Evolutionary conservation across 805 yeast species (phyloP).

Genomic region (Saccharomycopsis guyanensis): DNA sequence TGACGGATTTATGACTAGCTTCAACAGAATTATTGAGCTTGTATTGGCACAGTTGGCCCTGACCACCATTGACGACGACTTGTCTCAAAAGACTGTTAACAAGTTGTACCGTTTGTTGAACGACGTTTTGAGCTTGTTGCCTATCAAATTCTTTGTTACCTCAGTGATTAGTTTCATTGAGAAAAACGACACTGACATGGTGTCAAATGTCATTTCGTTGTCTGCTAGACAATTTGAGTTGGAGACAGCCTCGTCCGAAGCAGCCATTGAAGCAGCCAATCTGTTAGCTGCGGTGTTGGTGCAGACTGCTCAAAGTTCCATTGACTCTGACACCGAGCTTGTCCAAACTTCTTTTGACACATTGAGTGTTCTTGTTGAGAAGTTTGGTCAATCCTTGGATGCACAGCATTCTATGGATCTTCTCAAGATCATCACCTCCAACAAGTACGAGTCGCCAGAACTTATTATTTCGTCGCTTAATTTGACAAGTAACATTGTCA

Average conservation of each 20-base stretch:
- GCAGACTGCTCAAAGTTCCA: conserved; percentile 30
- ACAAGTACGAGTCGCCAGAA: conserved; percentile 39
- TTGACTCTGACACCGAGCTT: too few relatives aligned
- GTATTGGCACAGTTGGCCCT: conserved; percentile 21
- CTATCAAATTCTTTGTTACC: conserved; percentile 62
- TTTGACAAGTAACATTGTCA: conserved; percentile 61
- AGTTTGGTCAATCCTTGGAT: conserved; percentile 49
- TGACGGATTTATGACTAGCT: conserved; percentile 23
- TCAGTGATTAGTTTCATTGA: conserved; percentile 43
- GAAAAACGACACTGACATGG: conserved; percentile 29
- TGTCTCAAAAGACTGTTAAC: conserved; percentile 27
- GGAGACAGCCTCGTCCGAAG: conserved; percentile 48
- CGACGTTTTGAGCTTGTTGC: conserved; percentile 60
- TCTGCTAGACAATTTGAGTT: conserved; percentile 61
- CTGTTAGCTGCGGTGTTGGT: conserved; percentile 46
- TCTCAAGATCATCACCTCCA: conserved; percentile 39
- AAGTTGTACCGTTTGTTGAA: conserved; percentile 51
- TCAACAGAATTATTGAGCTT: conserved; percentile 24
- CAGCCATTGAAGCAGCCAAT: conserved; percentile 31
- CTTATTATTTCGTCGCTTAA: conserved; percentile 66
- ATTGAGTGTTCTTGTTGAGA: conserved; percentile 51
- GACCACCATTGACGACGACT: not conserved
- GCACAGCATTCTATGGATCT: conserved; percentile 40
- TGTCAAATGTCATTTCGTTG: conserved; percentile 54
- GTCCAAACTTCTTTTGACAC: conserved; percentile 67